phyloP scores from a whole-genome alignment of 2,329 filamentous ascomycete species.

The Colletotrichum incanum region DNA sequence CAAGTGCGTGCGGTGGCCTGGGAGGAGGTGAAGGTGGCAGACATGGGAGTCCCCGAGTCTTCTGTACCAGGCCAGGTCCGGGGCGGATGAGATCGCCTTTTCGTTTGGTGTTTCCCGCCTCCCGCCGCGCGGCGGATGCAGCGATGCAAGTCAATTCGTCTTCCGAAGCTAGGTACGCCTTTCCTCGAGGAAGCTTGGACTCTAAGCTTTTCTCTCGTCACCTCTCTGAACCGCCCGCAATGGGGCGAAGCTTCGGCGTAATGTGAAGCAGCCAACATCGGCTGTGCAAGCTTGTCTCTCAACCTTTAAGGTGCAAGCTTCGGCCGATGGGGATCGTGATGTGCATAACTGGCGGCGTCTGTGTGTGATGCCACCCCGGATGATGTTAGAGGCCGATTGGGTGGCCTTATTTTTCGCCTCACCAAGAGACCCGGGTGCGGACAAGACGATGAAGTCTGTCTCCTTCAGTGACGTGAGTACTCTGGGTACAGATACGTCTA shows the following conservation, averaged over 20 bases:
- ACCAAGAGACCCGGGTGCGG: slow-evolving; percentile 7
- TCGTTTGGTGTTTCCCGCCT: slow-evolving; percentile 38
- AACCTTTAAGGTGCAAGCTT: slow-evolving; percentile 32
- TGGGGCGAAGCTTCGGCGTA: slow-evolving; percentile 33
- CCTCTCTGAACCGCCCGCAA: slow-evolving; percentile 23
- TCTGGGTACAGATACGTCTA: neutral
- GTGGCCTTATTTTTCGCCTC: slow-evolving; percentile 30
- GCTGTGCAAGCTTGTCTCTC: slow-evolving; percentile 27
- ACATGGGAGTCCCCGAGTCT: slow-evolving; percentile 39
- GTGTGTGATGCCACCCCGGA: slow-evolving; percentile 32
- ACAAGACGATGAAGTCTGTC: slow-evolving; percentile 32
- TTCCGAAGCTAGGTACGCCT: slow-evolving; percentile 28
- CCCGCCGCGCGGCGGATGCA: slow-evolving; percentile 40
- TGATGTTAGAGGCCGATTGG: slow-evolving; percentile 37
- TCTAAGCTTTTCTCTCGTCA: slow-evolving; percentile 32
- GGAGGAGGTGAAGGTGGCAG: slow-evolving; percentile 36
- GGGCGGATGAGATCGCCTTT: slow-evolving; percentile 27
- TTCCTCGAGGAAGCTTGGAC: slow-evolving; percentile 11
- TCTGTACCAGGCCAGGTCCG: slow-evolving; percentile 37
- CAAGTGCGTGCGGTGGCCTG: slow-evolving; percentile 25
- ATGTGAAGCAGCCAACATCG: slow-evolving; percentile 24
- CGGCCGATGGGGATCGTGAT: slow-evolving; percentile 38
- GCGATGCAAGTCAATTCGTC: slow-evolving; percentile 35
- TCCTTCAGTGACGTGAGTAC: neutral
- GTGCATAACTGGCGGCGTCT: slow-evolving; percentile 40